These are phyloP conservation scores for Hamamelis virginiana DNA, from an alignment of 164 flowering plant genomes.

Conservation along the genomic window DNA sequence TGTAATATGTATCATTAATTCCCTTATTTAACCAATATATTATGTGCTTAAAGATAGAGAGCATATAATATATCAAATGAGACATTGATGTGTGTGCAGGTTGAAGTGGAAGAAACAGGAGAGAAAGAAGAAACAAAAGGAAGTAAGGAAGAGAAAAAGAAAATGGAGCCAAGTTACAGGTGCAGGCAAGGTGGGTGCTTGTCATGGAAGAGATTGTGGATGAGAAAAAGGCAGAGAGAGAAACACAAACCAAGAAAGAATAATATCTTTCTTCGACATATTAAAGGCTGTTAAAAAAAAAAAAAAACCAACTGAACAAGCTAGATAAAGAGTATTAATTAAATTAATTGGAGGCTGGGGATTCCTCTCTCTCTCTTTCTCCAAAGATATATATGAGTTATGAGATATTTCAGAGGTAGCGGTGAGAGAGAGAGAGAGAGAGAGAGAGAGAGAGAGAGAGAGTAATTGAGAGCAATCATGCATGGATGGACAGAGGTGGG, in stretches of 20 bases:
- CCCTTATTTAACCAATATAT: too few species aligned
- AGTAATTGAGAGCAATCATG: not conserved
- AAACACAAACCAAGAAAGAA: constrained; percentile 29
- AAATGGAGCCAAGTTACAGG: constrained; percentile 21
- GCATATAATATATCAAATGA: too few species aligned
- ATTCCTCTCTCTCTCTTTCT: not conserved
- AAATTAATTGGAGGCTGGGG: constrained; percentile 15
- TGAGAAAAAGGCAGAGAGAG: constrained; percentile 37
- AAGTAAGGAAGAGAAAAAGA: constrained; percentile 17
- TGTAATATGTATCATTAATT: too few species aligned
- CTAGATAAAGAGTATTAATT: constrained; percentile 8
- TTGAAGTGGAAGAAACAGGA: constrained; percentile 29
- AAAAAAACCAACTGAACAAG: constrained; percentile 8
- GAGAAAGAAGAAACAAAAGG: constrained; percentile 27
- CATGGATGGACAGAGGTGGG: constrained; percentile 2
- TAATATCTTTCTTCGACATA: constrained; percentile 22
- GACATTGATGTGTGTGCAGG: constrained; percentile 34
- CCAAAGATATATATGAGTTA: too few species aligned
- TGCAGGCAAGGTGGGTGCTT: constrained; percentile 48
- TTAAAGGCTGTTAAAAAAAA: constrained; percentile 17
- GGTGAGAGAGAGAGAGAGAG: not conserved
- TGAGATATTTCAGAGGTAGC: too few species aligned
- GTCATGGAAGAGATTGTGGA: constrained; percentile 39
- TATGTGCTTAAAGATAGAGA: too few species aligned
- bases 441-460: constrained; percentile 3